A percentile compares a stretch with the other conserved stretches of the same genome.
phyloP scores from a whole-genome alignment of 2,329 filamentous ascomycete genomes.

The Neoascochyta sp. region DNA sequence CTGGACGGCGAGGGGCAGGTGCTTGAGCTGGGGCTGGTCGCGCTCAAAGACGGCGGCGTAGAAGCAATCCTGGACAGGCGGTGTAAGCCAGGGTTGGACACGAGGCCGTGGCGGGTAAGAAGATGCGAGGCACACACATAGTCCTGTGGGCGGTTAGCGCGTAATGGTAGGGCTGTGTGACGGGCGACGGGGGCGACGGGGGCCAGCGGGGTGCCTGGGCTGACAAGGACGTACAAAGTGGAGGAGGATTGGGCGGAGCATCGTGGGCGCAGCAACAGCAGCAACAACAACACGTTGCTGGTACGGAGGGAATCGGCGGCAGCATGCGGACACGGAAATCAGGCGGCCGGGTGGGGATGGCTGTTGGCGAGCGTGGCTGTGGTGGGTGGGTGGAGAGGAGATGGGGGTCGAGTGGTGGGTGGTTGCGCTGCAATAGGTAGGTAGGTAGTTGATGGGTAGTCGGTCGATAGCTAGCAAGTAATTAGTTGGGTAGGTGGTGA shows the following conservation, averaged over 20 bases:
- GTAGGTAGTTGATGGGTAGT: no score
- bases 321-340: no score
- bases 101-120: no score
- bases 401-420: no score
- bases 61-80: slow-evolving; percentile 77
- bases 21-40: slow-evolving; percentile 68
- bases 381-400: no score
- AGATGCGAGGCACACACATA: slow-evolving; percentile 35
- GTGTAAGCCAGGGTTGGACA: slow-evolving; percentile 14
- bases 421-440: no score
- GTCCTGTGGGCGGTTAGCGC: slow-evolving; percentile 32
- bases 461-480: no score
- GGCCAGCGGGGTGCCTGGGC: slow-evolving; percentile 13
- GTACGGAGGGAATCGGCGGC: slow-evolving; percentile 9
- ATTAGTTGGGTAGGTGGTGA: no score
- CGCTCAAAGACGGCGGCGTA: slow-evolving; percentile 89
- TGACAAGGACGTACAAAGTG: slow-evolving; percentile 64
- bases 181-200: slow-evolving; percentile 5
- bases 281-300: no score
- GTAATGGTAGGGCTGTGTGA: slow-evolving; percentile 17
- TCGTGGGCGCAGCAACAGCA: no score
- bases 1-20: slow-evolving; percentile 74
- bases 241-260: slow-evolving; percentile 61
- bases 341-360: no score
- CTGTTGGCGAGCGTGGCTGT: no score